These are phyloP conservation scores for Phialophora tarda DNA, from an alignment of 2,329 filamentous ascomycete genomes.

Conservation along the genomic window DNA sequence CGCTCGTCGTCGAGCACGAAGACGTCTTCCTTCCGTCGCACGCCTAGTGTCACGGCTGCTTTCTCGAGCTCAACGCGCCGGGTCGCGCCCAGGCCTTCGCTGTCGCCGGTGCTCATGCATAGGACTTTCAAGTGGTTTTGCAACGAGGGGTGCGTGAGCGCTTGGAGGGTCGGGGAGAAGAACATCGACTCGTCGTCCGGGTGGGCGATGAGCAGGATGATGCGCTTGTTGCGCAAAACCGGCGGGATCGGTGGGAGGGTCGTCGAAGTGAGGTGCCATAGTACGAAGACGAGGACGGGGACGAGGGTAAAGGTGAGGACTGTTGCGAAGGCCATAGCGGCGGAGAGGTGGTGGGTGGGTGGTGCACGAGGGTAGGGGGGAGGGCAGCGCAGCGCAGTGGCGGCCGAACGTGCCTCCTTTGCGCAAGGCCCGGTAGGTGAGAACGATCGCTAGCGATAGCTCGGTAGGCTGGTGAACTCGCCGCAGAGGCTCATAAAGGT, in stretches of 20 bases:
- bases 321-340: constrained; percentile 25
- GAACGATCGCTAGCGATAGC: background rate
- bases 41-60: constrained; percentile 76
- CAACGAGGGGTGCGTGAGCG: constrained; percentile 77
- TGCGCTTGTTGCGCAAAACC: constrained; percentile 77
- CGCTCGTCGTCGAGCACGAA: constrained; percentile 78
- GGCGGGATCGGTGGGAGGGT: constrained; percentile 56
- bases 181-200: constrained; percentile 99
- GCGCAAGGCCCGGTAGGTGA: background rate
- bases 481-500: background rate
- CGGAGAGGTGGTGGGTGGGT: background rate
- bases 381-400: background rate
- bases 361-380: background rate
- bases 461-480: background rate
- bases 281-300: constrained; percentile 35
- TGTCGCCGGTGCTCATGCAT: constrained; percentile 86
- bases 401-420: background rate
- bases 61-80: constrained; percentile 82
- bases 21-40: constrained; percentile 76
- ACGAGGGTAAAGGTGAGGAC: constrained; percentile 30
- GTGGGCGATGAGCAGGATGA: constrained; percentile 92
- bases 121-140: constrained; percentile 94
- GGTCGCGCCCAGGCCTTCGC: constrained; percentile 82
- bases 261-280: constrained; percentile 45
- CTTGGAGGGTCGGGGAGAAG: constrained; percentile 85